phyloP scores from a whole-genome alignment of 1,139 yeast species.

The Candida tetrigidarum region DNA sequence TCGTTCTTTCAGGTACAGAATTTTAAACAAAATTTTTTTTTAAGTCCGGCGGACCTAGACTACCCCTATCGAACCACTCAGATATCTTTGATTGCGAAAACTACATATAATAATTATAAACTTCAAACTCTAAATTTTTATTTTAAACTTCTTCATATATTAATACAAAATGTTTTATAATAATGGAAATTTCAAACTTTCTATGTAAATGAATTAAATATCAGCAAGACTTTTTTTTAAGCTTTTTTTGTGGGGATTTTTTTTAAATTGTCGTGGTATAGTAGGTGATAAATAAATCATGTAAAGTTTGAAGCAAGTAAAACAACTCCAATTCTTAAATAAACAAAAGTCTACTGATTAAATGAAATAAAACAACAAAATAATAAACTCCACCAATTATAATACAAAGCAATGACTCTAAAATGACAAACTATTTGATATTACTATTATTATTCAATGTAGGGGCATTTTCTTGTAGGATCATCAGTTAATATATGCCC shows the following conservation, averaged over 20 bases:
- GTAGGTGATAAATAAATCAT: too few species aligned
- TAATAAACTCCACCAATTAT: not conserved
- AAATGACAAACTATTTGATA: not conserved
- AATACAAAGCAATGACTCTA: not conserved
- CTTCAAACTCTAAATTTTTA: not conserved
- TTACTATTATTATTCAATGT: constrained; percentile 18
- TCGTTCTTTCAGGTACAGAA: not conserved
- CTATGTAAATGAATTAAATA: too few species aligned
- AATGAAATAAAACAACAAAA: constrained; percentile 1
- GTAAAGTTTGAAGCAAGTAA: too few species aligned
- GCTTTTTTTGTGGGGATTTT: not conserved
- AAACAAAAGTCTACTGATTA: too few species aligned
- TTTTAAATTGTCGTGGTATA: too few species aligned
- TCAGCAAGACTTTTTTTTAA: not conserved
- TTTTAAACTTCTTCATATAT: too few species aligned
- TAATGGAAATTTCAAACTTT: not conserved
- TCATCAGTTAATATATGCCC: constrained; percentile 51
- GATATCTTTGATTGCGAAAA: not conserved
- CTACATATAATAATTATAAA: too few species aligned
- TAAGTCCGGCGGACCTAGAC: too few species aligned
- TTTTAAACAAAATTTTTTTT: too few species aligned
- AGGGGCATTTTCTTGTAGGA: constrained; percentile 32
- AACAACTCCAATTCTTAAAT: too few species aligned
- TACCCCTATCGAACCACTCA: too few species aligned
- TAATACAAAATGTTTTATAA: not conserved